A percentile compares a stretch with the other conserved stretches of the same genome.
Conservation (phyloP, 768 basidiomycete species). For the Cystobasidiopsis lactophilus region DNA sequence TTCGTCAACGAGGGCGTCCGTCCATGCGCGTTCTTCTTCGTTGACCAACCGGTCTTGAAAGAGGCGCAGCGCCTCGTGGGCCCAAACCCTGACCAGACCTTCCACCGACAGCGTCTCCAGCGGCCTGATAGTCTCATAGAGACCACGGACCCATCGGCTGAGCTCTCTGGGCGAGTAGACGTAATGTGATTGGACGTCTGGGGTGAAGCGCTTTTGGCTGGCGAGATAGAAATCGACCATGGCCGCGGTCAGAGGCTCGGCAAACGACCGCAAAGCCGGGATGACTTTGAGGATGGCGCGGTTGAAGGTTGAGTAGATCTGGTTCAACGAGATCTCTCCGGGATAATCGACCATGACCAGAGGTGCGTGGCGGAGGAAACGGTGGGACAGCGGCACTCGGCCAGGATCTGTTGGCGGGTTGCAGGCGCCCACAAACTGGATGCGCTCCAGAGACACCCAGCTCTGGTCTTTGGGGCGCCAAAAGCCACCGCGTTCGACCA, state of each 20-base stretch:
- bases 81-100: constrained; percentile 90
- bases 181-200: constrained; percentile 94
- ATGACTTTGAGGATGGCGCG: constrained; percentile 87
- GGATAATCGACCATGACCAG: constrained; percentile 99
- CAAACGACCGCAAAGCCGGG: constrained; percentile 74
- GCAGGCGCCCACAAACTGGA: constrained; percentile 97
- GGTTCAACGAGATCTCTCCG: constrained; percentile 83
- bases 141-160: constrained; percentile 88
- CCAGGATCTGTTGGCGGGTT: constrained; percentile 98
- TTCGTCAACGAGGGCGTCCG: constrained; percentile 70
- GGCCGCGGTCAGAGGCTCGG: constrained; percentile 83
- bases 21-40: constrained; percentile 84
- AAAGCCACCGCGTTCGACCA: constrained; percentile 83
- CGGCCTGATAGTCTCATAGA: constrained; percentile 88
- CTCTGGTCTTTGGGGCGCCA: constrained; percentile 86
- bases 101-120: constrained; percentile 82
- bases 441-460: constrained; percentile 95
- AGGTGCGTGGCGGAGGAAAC: constrained; percentile 92
- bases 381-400: constrained; percentile 88
- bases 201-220: constrained; percentile 83
- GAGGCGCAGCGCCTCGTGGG: constrained; percentile 84
- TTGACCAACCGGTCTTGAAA: constrained; percentile 93
- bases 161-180: constrained; percentile 98
- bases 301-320: constrained; percentile 96
- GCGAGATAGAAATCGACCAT: constrained; percentile 92